Evolutionary conservation across 306 rosid genomes (phyloP).

Genomic region (Betula pendula): DNA sequence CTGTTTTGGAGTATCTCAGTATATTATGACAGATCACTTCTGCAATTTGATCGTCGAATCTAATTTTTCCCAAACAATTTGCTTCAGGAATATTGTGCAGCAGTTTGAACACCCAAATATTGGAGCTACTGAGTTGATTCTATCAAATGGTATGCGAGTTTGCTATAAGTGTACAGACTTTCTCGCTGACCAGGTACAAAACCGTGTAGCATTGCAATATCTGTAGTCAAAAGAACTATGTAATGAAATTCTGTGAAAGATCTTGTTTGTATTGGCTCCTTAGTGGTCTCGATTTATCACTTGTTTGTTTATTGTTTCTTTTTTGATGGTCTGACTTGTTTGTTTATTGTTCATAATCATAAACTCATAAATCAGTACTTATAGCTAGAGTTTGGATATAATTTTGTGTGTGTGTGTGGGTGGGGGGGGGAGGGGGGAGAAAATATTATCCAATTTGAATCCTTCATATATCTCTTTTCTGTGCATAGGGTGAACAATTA

Average conservation of each 20-base stretch:
- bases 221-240: slow-evolving; percentile 3
- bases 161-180: slow-evolving; percentile 90
- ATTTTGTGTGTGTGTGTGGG: not conserved
- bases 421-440: not conserved
- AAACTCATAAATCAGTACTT: not conserved
- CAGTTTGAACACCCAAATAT: slow-evolving; percentile 74
- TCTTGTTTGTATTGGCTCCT: not conserved
- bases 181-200: slow-evolving; percentile 87
- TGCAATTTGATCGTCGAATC: slow-evolving; percentile 1
- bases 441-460: not conserved
- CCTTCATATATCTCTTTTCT: not conserved
- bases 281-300: not conserved
- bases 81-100: slow-evolving; percentile 62
- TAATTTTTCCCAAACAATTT: slow-evolving; percentile 7
- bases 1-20: not conserved
- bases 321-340: not conserved
- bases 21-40: not conserved
- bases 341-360: slow-evolving; percentile 1
- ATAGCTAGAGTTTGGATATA: not conserved
- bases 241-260: not conserved
- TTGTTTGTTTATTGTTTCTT: slow-evolving; percentile 10
- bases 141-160: slow-evolving; percentile 91
- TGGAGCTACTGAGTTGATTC: slow-evolving; percentile 80
- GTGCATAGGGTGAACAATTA: not conserved
- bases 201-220: slow-evolving; percentile 23